Percentiles rank a stretch among this genome's conserved stretches.
phyloP scores from a whole-genome alignment of 2,329 filamentous ascomycete genomes.

The Diplodia corticola region DNA sequence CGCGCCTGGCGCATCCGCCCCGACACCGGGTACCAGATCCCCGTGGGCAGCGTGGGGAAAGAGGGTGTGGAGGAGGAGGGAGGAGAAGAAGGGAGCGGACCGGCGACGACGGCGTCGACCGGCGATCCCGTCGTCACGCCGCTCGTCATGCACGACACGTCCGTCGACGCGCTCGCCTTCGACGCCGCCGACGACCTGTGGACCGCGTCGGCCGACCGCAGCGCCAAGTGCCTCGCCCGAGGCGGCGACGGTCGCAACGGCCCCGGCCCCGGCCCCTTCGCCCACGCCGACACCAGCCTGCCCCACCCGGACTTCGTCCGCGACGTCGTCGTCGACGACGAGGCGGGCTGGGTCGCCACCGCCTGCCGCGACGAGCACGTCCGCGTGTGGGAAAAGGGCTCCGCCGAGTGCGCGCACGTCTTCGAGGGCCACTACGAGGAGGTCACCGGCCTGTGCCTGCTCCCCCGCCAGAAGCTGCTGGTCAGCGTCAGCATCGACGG shows the following conservation, averaged over 20 bases:
- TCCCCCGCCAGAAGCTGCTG: conserved; percentile 50
- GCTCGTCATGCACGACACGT: conserved; percentile 84
- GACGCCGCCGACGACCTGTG: conserved; percentile 75
- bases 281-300: conserved; percentile 67
- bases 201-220: conserved; percentile 92
- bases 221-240: conserved; percentile 75
- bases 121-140: conserved; percentile 45
- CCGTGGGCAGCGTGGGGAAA: neutral
- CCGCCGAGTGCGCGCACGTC: conserved; percentile 70
- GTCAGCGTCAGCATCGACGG: conserved; percentile 88
- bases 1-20: conserved; percentile 70
- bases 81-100: no score
- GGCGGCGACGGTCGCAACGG: conserved; percentile 40
- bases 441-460: conserved; percentile 74
- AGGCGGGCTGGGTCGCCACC: conserved; percentile 77
- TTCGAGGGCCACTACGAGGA: conserved; percentile 90
- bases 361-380: conserved; percentile 90
- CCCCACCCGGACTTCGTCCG: conserved; percentile 88
- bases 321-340: conserved; percentile 69
- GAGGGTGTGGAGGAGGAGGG: conserved; percentile 32
- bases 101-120: conserved; percentile 30
- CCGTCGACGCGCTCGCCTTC: conserved; percentile 78
- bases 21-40: conserved; percentile 40
- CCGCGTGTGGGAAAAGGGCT: conserved; percentile 78
- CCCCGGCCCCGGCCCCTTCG: conserved; percentile 58